Conservation (phyloP, 371 early-diverging fungal genomes). For the Mortierella sp. region DNA sequence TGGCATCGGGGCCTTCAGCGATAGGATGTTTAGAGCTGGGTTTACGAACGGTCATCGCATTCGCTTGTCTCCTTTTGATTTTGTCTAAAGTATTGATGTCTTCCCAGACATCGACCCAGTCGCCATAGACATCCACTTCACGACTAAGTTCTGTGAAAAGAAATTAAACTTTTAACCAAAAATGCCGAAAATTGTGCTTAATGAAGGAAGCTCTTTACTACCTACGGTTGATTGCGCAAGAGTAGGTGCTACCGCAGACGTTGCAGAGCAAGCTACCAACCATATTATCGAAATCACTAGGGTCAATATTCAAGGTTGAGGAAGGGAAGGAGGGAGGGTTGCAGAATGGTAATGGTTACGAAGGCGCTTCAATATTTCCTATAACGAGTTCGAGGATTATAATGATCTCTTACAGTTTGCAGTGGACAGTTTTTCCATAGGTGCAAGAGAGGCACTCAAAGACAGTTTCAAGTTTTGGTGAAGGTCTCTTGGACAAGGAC, state of each 20-base stretch:
- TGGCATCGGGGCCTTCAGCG: neutral
- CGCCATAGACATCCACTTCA: slow-evolving; percentile 84
- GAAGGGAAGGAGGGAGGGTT: no score
- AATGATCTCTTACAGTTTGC: slow-evolving; percentile 67
- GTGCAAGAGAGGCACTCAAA: slow-evolving; percentile 91
- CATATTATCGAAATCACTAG: slow-evolving; percentile 46
- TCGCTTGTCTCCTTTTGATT: neutral
- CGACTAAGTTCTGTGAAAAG: slow-evolving; percentile 70
- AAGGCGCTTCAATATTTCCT: no score
- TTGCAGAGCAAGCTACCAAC: slow-evolving; percentile 77
- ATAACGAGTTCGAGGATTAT: no score
- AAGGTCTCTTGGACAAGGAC: neutral
- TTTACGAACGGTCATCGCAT: neutral
- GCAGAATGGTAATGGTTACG: no score
- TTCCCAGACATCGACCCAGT: slow-evolving; percentile 77
- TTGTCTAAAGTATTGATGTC: neutral
- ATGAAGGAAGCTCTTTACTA: slow-evolving; percentile 1
- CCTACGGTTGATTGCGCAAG: slow-evolving; percentile 72
- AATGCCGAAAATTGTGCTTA: neutral
- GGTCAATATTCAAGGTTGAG: slow-evolving; percentile 1
- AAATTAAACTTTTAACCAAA: neutral
- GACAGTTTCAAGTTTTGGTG: slow-evolving; percentile 68
- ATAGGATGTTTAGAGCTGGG: neutral
- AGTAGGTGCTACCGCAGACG: slow-evolving; percentile 76
- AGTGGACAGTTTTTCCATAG: slow-evolving; percentile 81